Percentiles rank a stretch among this genome's conserved stretches.
Conservation (phyloP, 371 early-diverging fungal species). For the Batkoa obscura region DNA sequence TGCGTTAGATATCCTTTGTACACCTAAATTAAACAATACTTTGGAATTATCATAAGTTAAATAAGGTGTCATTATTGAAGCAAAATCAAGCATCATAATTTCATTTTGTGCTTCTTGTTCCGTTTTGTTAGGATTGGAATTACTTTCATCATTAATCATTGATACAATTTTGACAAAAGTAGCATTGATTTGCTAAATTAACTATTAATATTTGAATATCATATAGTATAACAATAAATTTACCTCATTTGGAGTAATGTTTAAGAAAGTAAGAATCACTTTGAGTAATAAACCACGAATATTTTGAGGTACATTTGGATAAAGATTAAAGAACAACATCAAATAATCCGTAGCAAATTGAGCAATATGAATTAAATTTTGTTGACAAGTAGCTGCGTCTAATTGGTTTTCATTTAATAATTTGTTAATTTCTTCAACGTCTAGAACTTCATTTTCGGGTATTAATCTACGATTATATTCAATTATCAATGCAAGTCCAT, state of each 20-base stretch:
- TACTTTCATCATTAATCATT: no score
- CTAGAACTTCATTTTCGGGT: not conserved
- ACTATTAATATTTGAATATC: no score
- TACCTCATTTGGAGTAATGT: slow-evolving; percentile 19
- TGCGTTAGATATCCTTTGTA: no score
- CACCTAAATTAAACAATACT: slow-evolving; percentile 21
- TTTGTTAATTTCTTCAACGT: slow-evolving; percentile 19
- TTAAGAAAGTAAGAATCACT: slow-evolving; percentile 44
- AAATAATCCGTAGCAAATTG: slow-evolving; percentile 51
- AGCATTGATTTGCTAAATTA: not conserved
- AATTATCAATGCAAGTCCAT: slow-evolving; percentile 49
- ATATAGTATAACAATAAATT: not conserved
- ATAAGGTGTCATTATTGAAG: slow-evolving; percentile 49
- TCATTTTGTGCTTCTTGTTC: slow-evolving; percentile 21
- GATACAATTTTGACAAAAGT: not conserved
- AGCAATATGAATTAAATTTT: slow-evolving; percentile 34
- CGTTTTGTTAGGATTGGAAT: no score
- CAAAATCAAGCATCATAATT: slow-evolving; percentile 56
- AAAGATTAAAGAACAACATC: slow-evolving; percentile 67
- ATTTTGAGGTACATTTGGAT: slow-evolving; percentile 39
- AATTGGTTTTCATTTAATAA: slow-evolving; percentile 29
- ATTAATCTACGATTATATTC: slow-evolving; percentile 32
- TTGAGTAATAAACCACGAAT: slow-evolving; percentile 49
- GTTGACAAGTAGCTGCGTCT: slow-evolving; percentile 18
- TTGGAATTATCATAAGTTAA: slow-evolving; percentile 32